Base-by-base conservation (phyloP, 441 rosid genomes). In the Brassica hybrid region DNA sequence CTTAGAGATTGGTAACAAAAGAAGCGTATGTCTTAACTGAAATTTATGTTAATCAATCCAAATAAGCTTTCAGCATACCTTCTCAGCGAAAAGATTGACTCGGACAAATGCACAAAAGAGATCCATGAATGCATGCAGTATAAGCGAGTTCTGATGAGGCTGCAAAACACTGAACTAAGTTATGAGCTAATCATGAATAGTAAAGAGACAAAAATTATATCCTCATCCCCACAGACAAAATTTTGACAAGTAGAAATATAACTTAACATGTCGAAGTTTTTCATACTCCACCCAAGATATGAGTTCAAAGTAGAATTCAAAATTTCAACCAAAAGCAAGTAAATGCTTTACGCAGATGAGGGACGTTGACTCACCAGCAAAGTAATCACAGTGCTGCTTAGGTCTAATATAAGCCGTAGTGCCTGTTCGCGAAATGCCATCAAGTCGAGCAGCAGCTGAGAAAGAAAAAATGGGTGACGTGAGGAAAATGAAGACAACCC, bases 381-480 rank as follows among this genome's bases (percentile, higher is more conserved):
- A 78, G 99, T 96, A 76, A 96, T 94, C 74, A 96, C 97, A n/a
- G 98, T 96, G 85, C 97, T 96, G 83, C 98, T 94, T 67, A 96
- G 91, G 85, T 96, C 99, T 91, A 96, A 76, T 86, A 96, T 90
- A 73, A 96, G 96, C 65, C 97, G 92, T 70, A 96, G 84, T 67
- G 99, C 97, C 87, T 96, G 99, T 81, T 96, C 99, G 71, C 98
- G 90, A 78, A 94, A 96, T 71, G 93, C 92, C 99, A 96, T 92
- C 86, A 96, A 84, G 85, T 94, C 99, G 77, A 91, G 93, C 75
- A 96, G 97, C 84, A 96, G 84, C 99, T 96, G 92, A 72, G 74
- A 48, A 63, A 83, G 76, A 81, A 79, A 54, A 84, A 84, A 79
- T 32, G 18, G 5, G 69, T 79, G 81, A 69, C 12, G 7, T 7